Percentiles rank a stretch among this genome's conserved stretches.
Conservation (phyloP, 2,329 filamentous ascomycete species). For the Alternaria metachromatica region DNA sequence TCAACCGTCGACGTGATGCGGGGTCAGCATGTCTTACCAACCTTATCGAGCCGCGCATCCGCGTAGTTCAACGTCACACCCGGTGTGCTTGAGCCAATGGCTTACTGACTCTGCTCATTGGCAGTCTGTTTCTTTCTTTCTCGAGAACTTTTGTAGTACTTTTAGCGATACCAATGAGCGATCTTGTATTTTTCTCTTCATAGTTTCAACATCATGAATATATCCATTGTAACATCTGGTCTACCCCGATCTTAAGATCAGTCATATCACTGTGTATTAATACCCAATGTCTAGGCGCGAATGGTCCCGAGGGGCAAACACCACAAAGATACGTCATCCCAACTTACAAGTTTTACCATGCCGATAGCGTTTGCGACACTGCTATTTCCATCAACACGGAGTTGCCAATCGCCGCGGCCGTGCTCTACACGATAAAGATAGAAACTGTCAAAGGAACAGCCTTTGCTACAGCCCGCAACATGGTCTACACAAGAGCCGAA, state of each 20-base stretch:
- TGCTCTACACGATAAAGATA: not conserved
- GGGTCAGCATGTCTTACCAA: slow-evolving; percentile 7
- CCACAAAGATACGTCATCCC: not conserved
- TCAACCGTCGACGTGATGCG: slow-evolving; percentile 2
- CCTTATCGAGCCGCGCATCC: slow-evolving; percentile 1
- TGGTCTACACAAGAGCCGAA: not conserved
- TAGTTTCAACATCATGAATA: not conserved
- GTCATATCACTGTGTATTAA: not conserved
- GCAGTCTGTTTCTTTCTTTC: not conserved
- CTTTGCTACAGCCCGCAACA: not conserved
- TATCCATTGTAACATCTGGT: not conserved
- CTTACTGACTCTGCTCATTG: not conserved
- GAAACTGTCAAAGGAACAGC: not conserved
- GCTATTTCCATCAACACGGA: not conserved
- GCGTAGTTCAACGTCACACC: not conserved
- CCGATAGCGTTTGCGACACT: not conserved
- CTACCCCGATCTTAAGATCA: not conserved
- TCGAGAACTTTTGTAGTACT: not conserved
- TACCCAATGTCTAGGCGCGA: not conserved
- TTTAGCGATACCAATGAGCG: not conserved
- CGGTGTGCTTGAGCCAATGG: not conserved
- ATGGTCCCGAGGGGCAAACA: not conserved
- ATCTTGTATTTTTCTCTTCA: not conserved
- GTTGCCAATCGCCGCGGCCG: not conserved
- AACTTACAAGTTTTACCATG: too few species aligned